Evolutionary conservation across 2,329 filamentous ascomycete genomes (phyloP), one percentile per base, ranked within the genome.

Genomic region (Claviceps monticola): DNA sequence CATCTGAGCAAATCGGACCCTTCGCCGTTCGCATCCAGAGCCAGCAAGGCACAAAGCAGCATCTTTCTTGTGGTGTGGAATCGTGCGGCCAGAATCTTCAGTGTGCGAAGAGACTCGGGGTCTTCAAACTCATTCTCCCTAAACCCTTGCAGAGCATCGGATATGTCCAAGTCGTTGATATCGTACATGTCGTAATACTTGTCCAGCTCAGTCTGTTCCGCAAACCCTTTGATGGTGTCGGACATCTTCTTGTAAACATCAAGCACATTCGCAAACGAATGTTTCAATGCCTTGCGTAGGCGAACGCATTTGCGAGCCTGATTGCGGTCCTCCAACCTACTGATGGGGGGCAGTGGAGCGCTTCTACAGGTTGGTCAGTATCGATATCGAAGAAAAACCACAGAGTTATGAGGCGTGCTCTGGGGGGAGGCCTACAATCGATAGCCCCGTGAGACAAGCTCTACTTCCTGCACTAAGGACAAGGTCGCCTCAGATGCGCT

Each of bases 181-280:
- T 90, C 86, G 63, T 91, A 90, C 54, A 91, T 85, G 62, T 97
- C 91, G 60, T 93, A 86, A 64, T 95, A 95, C 67, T 89, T 93
- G 59, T 95, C 88, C 44, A 98, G 71, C 61, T 95, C 87, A 48
- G 85, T 78, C 61, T 86, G 80, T 63, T 90, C 83, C 1, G 90
- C 81, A 51, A 95, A 80, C 1, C 78, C 78, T 62, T 83, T 83
- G 19, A 97, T 72, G 3, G 74, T 74, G 42, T 75, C 73, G 56
- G 83, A 84, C 13, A 85, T 82, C 57, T 86, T 79, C 50, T 83
- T 79, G 60, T 90, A 89, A 21, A 79, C 78, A 44, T 82, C 76
- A 42, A 95, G 80, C 50, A 86, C 77, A 14, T 83, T 78, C 41
- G 76, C 76, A 55, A 95, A 80, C 54, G 81, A 82, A 46, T 76